These are phyloP conservation scores for Nematodospora anomalae DNA, from an alignment of 1,139 yeast species.

Conservation along the genomic window DNA sequence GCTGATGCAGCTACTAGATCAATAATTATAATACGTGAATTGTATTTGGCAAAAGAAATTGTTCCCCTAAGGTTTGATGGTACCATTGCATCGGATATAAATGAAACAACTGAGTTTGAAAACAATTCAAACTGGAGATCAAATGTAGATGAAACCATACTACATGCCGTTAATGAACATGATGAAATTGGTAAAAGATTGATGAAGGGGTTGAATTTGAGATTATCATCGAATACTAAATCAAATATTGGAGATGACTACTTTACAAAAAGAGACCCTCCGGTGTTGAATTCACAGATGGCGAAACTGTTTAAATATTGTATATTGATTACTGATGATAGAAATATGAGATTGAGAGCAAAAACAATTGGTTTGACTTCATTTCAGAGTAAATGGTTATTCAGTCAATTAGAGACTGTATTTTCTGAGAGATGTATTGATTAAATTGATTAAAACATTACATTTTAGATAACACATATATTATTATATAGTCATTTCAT, in stretches of 20 bases:
- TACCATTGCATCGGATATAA: constrained; percentile 53
- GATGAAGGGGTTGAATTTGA: constrained; percentile 36
- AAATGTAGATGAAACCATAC: constrained; percentile 59
- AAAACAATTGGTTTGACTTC: constrained; percentile 58
- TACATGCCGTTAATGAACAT: constrained; percentile 50
- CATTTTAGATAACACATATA: too few species aligned
- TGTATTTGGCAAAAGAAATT: constrained; percentile 56
- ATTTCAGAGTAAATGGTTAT: constrained; percentile 63
- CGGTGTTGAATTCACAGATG: constrained; percentile 31
- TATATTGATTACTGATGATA: constrained; percentile 68
- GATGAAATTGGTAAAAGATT: constrained; percentile 45
- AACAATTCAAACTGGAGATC: constrained; percentile 65
- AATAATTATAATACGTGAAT: constrained; percentile 68
- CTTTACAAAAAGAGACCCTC: constrained; percentile 10
- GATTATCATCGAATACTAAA: constrained; percentile 16
- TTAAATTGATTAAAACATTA: constrained; percentile 16
- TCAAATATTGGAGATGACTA: background rate
- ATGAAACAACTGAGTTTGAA: constrained; percentile 59
- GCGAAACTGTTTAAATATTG: constrained; percentile 54
- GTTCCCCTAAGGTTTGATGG: constrained; percentile 57
- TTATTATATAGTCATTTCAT: background rate
- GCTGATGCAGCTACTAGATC: constrained; percentile 83
- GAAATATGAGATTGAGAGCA: constrained; percentile 69
- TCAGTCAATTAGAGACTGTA: constrained; percentile 48
- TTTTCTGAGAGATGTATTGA: constrained; percentile 44